Conservation (phyloP, 2,329 filamentous ascomycete genomes). For the Berkeleyomyces basicola region DNA sequence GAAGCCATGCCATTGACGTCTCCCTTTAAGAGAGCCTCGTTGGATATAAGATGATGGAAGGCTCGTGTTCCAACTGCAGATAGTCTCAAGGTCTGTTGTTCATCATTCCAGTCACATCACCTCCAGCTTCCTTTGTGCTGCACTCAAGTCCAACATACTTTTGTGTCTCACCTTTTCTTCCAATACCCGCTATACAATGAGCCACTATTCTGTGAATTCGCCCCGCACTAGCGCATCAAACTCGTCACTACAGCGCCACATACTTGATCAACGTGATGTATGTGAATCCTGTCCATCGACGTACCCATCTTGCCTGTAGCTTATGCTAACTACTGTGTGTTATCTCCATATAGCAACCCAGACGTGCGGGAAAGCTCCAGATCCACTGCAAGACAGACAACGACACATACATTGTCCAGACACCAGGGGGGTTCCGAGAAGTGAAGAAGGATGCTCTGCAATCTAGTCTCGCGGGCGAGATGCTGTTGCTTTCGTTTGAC, state of each 20-base stretch:
- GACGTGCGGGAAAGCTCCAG: not conserved
- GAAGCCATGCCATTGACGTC: not conserved
- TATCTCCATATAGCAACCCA: not conserved
- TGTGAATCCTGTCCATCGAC: not conserved
- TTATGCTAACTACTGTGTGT: not conserved
- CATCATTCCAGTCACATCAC: not conserved
- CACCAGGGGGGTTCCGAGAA: conserved; percentile 6
- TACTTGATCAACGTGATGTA: not conserved
- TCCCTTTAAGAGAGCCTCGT: not conserved
- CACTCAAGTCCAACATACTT: not conserved
- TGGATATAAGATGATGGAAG: not conserved
- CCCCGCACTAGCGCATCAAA: not conserved
- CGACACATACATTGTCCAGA: conserved; percentile 11
- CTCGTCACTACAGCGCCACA: not conserved
- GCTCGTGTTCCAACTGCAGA: not conserved
- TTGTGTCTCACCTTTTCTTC: not conserved
- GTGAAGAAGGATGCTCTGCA: conserved; percentile 4
- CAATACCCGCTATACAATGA: not conserved
- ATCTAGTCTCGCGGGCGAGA: not conserved
- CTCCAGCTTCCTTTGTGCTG: too few species aligned
- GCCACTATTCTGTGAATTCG: not conserved
- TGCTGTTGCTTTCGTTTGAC: conserved; percentile 9
- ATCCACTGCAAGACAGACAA: conserved; percentile 9
- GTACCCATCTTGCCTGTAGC: not conserved
- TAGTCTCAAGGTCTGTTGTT: not conserved